Evolutionary conservation across 176 grass and related monocot genomes (phyloP), one percentile per base, ranked within the genome.

Genomic region (Pontederia crassipes): DNA sequence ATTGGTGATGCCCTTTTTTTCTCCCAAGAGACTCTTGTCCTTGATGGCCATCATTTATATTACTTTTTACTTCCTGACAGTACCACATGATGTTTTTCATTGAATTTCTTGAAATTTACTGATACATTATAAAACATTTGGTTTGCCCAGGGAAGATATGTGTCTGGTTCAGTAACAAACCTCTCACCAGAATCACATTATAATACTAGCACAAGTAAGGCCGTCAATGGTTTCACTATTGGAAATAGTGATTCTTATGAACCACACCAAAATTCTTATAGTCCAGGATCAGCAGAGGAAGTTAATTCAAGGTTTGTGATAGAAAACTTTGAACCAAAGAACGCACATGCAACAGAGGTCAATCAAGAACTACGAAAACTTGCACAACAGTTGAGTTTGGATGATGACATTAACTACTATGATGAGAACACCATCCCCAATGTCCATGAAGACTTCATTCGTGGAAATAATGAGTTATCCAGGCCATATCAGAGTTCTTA

Each of bases 361-460:
- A 82, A 81, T 73, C 48, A 82, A 75, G 93, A 84, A 76, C 64
- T 98, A 68, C 88, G 62, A 67, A 86, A 83, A 49, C 67, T 98
- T 52, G 79, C 68, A 65, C 73, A 78, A 64, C 93, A 92, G 68
- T 87, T 98, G 79, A 98, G 88, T 76, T 67, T 98, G 64, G 84
- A 81, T 74, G 87, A 85, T 55, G 72, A 24, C 20, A 24, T 24
- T 24, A 24, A 24, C 20, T 24, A 24, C 20, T 24, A 24, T 24
- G 20, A 24, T 24, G 20, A 24, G 20, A 24, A 24, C 20, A 24
- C 20, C 20, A 24, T 24, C 20, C 20, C 20, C 20, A 24, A 24
- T 24, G 20, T 24, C 20, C 20, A 24, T 24, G 20, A 24, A 24
- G 20, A 24, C 20, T 24, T 24, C 20, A 24, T 24, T 24, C 20